phyloP scores from a whole-genome alignment of 257 asterid species.

The Ajuga chamaepitys region DNA sequence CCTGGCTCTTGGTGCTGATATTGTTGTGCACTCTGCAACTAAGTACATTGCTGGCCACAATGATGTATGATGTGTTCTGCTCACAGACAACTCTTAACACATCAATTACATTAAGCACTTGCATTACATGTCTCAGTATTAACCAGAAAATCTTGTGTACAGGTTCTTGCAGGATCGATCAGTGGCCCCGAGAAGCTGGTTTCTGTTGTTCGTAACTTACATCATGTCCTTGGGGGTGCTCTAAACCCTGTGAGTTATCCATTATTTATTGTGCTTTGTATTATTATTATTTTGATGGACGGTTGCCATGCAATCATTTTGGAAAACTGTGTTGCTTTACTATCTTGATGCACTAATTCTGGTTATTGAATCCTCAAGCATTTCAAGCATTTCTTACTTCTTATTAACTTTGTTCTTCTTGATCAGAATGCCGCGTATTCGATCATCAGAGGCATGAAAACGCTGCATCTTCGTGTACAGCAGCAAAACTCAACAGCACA shows the following conservation, averaged over 20 bases:
- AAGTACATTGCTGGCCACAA: conserved; percentile 86
- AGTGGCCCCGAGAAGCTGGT: conserved; percentile 80
- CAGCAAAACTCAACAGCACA: conserved; percentile 91
- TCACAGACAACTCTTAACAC: neutral
- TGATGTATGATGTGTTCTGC: conserved; percentile 48
- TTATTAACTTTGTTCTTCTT: conserved; percentile 14
- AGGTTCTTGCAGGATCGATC: conserved; percentile 87
- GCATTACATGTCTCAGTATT: neutral
- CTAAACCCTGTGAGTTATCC: conserved; percentile 69
- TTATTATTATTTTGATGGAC: neutral
- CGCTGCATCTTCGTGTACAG: conserved; percentile 94
- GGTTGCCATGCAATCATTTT: neutral
- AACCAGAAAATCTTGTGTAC: conserved; percentile 10
- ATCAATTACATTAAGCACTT: neutral
- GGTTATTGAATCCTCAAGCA: neutral
- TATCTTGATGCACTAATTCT: neutral
- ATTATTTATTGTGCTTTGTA: neutral
- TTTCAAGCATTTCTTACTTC: neutral
- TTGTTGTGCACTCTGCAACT: conserved; percentile 84
- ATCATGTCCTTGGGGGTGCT: conserved; percentile 88
- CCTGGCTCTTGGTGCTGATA: conserved; percentile 88
- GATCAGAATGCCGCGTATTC: conserved; percentile 82
- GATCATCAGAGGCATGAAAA: conserved; percentile 97
- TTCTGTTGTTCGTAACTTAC: conserved; percentile 68
- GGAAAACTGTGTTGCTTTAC: neutral